Percentiles rank a stretch among this genome's conserved stretches.
Evolutionary conservation across 768 basidiomycete species (phyloP).

Genomic region (Boletellus sp.): DNA sequence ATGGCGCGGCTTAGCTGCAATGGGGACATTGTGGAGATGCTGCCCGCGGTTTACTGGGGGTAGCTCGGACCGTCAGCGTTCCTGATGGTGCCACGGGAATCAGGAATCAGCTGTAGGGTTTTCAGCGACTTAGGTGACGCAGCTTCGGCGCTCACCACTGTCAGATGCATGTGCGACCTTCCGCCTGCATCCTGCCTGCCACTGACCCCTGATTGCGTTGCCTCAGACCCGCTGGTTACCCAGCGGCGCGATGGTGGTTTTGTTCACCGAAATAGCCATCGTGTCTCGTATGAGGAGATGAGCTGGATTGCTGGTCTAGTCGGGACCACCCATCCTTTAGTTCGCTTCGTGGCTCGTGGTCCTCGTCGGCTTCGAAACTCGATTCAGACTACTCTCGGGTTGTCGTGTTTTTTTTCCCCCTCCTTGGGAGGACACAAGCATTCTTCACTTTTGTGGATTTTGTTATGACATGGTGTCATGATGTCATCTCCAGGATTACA

Average conservation of each 20-base stretch:
- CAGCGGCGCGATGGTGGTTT: slow-evolving; percentile 5
- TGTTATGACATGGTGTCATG: background rate
- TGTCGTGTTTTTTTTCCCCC: slow-evolving; percentile 16
- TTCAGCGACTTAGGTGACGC: no score
- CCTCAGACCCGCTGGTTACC: slow-evolving; percentile 3
- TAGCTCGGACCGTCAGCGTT: no score
- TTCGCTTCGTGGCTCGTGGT: slow-evolving; percentile 29
- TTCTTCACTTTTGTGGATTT: slow-evolving; percentile 1
- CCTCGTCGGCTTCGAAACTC: slow-evolving; percentile 21
- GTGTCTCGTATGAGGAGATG: slow-evolving; percentile 18
- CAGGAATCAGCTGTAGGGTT: no score
- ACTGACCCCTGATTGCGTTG: slow-evolving; percentile 4
- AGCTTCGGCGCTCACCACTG: background rate
- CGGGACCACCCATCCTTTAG: slow-evolving; percentile 15
- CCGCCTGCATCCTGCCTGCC: background rate
- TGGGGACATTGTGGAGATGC: no score
- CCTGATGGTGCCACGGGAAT: no score
- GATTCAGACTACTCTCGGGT: slow-evolving; percentile 35
- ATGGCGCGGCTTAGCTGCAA: background rate
- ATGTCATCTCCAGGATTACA: slow-evolving; percentile 4
- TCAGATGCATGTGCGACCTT: background rate
- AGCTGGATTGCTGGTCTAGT: background rate
- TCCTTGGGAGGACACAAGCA: slow-evolving; percentile 12
- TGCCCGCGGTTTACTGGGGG: no score
- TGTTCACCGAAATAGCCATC: background rate